Percentiles rank a stretch among this genome's conserved stretches.
Conservation (phyloP, 441 rosid genomes). For the Croton setiger region DNA sequence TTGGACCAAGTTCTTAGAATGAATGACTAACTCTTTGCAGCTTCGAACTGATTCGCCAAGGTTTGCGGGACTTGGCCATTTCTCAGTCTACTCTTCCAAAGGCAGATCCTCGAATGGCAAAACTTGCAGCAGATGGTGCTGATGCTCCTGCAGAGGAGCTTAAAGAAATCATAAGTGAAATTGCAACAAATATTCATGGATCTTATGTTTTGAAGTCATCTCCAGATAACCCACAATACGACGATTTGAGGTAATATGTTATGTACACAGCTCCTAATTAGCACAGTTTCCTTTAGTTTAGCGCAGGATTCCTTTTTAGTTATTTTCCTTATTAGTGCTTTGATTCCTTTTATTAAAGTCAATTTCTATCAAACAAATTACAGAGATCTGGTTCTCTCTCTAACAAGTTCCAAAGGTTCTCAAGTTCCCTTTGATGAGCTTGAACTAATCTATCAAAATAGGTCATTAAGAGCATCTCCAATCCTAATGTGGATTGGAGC, state of each 20-base stretch:
- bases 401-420: too few relatives aligned
- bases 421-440: too few relatives aligned
- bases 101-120: conserved; percentile 56
- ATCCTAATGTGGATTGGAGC: too few relatives aligned
- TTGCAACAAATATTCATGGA: conserved; percentile 56
- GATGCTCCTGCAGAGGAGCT: conserved; percentile 62
- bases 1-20: conserved; percentile 2
- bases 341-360: too few relatives aligned
- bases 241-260: conserved; percentile 51
- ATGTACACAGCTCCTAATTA: too few relatives aligned
- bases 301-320: too few relatives aligned
- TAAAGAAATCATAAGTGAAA: conserved; percentile 46
- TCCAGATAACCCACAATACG: conserved; percentile 65
- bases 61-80: conserved; percentile 64
- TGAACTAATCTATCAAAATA: too few relatives aligned
- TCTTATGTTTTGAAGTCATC: conserved; percentile 64
- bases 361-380: too few relatives aligned
- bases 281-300: too few relatives aligned
- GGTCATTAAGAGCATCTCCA: too few relatives aligned
- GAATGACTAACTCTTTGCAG: conserved; percentile 38
- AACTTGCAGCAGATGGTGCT: conserved; percentile 54
- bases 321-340: too few relatives aligned
- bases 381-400: too few relatives aligned
- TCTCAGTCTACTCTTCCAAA: conserved; percentile 59
- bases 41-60: conserved; percentile 55